A percentile compares a stretch with the other conserved stretches of the same genome.
These are phyloP conservation scores for Ceratocystis cubensis DNA, from an alignment of 2,329 filamentous ascomycete genomes.

Conservation along the genomic window DNA sequence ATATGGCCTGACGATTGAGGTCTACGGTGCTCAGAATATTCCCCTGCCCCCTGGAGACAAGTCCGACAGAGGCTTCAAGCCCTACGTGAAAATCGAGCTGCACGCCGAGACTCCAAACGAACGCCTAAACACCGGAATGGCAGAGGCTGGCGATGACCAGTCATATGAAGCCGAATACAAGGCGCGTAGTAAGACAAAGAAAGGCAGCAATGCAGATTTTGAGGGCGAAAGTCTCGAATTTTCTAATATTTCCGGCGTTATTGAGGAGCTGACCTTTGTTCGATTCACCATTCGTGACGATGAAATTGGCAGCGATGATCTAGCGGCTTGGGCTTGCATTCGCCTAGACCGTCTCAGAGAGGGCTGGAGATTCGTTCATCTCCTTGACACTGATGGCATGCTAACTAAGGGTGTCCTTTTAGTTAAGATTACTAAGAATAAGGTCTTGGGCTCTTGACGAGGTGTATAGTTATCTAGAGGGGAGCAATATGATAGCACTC, in stretches of 20 bases:
- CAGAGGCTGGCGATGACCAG: conserved; percentile 29
- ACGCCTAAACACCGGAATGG: conserved; percentile 28
- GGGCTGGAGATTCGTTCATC: conserved; percentile 65
- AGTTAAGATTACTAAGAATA: conserved; percentile 56
- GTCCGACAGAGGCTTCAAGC: conserved; percentile 48
- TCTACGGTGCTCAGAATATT: conserved; percentile 65
- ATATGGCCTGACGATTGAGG: conserved; percentile 57
- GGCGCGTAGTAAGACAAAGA: conserved; percentile 44
- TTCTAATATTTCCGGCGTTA: conserved; percentile 40
- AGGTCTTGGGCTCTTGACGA: conserved; percentile 23
- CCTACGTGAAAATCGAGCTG: conserved; percentile 72
- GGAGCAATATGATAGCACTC: background rate
- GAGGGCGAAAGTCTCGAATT: conserved; percentile 46
- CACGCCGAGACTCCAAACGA: conserved; percentile 60
- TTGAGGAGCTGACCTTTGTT: conserved; percentile 60
- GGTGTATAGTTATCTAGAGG: background rate
- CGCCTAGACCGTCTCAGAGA: conserved; percentile 65
- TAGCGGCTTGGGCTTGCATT: conserved; percentile 82
- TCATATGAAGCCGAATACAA: conserved; percentile 40
- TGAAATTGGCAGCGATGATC: conserved; percentile 61
- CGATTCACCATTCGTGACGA: conserved; percentile 82
- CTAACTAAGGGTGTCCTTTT: conserved; percentile 57
- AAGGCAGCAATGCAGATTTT: conserved; percentile 53
- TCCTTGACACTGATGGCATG: conserved; percentile 57
- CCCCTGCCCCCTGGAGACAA: conserved; percentile 48